phyloP scores from a whole-genome alignment of 2,329 filamentous ascomycete genomes.

The Gliomastix tumulicola region DNA sequence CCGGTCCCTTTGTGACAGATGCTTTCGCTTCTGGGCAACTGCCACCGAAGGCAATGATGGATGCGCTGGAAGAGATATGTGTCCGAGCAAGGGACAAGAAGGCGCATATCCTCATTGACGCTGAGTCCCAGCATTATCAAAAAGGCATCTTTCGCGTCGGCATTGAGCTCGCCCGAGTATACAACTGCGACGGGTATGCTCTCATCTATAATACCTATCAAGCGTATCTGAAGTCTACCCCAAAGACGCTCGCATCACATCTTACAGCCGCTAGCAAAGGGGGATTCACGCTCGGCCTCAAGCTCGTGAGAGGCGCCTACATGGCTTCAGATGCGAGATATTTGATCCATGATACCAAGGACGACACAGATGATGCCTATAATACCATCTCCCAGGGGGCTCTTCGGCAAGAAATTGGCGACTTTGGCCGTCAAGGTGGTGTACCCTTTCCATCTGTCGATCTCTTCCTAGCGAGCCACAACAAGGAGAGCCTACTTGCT shows the following conservation, averaged over 20 bases:
- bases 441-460: conserved; percentile 32
- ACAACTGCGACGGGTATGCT: conserved; percentile 24
- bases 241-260: conserved; percentile 32
- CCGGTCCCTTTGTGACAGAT: conserved; percentile 27
- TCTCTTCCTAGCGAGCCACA: conserved; percentile 7
- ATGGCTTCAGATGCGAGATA: neutral
- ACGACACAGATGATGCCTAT: neutral
- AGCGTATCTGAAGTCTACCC: conserved; percentile 43
- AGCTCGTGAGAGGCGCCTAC: conserved; percentile 1
- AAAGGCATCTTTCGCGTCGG: conserved; percentile 23
- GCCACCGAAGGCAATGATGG: conserved; percentile 31
- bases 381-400: conserved; percentile 27
- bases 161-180: conserved; percentile 25
- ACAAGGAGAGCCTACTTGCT: conserved; percentile 15
- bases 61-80: conserved; percentile 32
- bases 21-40: conserved; percentile 24
- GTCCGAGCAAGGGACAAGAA: conserved; percentile 24
- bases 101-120: conserved; percentile 35
- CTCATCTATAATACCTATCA: conserved; percentile 48
- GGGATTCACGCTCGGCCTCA: conserved; percentile 40
- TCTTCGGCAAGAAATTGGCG: conserved; percentile 33
- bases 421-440: conserved; percentile 26
- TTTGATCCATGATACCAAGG: conserved; percentile 1
- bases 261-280: conserved; percentile 34
- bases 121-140: conserved; percentile 37